Conservation (phyloP, 2,329 filamentous ascomycete species). For the Penicillium italicum region DNA sequence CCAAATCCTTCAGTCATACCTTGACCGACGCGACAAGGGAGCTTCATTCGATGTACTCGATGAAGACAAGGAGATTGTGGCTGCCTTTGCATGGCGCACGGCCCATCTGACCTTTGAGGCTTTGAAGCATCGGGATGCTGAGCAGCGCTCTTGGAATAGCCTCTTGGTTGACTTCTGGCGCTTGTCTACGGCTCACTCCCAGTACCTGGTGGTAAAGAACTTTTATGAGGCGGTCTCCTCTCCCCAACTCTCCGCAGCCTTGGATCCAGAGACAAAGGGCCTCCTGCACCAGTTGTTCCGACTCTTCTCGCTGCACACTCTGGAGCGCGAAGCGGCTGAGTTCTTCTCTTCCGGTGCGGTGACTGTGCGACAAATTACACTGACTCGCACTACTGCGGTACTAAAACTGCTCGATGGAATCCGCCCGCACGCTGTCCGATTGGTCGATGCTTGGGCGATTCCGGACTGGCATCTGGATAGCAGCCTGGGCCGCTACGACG, state of each 20-base stretch:
- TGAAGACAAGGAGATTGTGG: conserved; percentile 66
- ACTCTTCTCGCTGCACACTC: conserved; percentile 61
- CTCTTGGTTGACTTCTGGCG: conserved; percentile 75
- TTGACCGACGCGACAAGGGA: conserved; percentile 63
- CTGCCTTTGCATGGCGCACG: conserved; percentile 71
- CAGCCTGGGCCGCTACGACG: conserved; percentile 65
- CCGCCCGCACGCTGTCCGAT: conserved; percentile 65
- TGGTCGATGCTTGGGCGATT: conserved; percentile 74
- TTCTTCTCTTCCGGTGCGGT: conserved; percentile 69
- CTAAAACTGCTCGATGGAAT: conserved; percentile 69
- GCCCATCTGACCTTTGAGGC: conserved; percentile 73
- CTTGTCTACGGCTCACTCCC: conserved; percentile 68
- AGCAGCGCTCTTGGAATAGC: conserved; percentile 74
- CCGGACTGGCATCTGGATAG: conserved; percentile 75
- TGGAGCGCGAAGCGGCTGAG: conserved; percentile 66
- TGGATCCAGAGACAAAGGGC: conserved; percentile 56
- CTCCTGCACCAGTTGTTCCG: conserved; percentile 66
- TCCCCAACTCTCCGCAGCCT: conserved; percentile 48
- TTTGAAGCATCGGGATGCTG: conserved; percentile 67
- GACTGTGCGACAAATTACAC: conserved; percentile 68
- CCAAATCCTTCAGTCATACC: conserved; percentile 62
- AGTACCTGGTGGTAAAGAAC: conserved; percentile 75
- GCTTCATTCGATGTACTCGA: conserved; percentile 72
- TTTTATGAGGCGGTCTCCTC: conserved; percentile 68
- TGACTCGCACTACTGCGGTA: conserved; percentile 63